Evolutionary conservation across 352 stramenopile genomes (phyloP).

Genomic region (Pythium insidiosum): DNA sequence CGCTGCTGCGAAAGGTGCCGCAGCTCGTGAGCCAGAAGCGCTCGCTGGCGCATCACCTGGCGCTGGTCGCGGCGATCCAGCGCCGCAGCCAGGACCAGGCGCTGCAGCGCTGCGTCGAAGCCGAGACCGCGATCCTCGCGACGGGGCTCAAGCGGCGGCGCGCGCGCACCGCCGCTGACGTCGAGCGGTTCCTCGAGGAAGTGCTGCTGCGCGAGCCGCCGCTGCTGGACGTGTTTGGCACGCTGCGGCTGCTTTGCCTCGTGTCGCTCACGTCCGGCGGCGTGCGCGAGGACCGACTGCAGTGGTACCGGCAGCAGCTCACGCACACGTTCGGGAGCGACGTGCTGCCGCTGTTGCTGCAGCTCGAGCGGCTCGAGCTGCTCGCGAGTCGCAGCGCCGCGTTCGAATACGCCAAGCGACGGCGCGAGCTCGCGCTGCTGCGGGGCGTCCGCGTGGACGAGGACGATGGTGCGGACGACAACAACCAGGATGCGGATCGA

Average conservation of each 20-base stretch:
- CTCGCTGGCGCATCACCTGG: slow-evolving; percentile 52
- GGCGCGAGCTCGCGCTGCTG: slow-evolving; percentile 16
- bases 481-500: slow-evolving; percentile 1
- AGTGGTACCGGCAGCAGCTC: slow-evolving; percentile 65
- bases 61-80: slow-evolving; percentile 55
- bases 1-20: slow-evolving; percentile 51
- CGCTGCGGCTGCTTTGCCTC: slow-evolving; percentile 71
- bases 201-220: slow-evolving; percentile 56
- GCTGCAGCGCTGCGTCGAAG: slow-evolving; percentile 61
- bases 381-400: slow-evolving; percentile 48
- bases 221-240: slow-evolving; percentile 59
- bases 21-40: slow-evolving; percentile 69
- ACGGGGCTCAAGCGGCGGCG: slow-evolving; percentile 24
- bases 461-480: slow-evolving; percentile 1
- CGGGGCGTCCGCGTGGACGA: slow-evolving; percentile 1
- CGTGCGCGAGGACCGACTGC: slow-evolving; percentile 42
- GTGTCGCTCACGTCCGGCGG: slow-evolving; percentile 63
- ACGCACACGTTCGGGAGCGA: slow-evolving; percentile 80
- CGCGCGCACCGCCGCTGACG: slow-evolving; percentile 16
- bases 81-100: slow-evolving; percentile 45
- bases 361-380: slow-evolving; percentile 66
- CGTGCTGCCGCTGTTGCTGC: slow-evolving; percentile 53
- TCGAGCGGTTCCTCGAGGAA: slow-evolving; percentile 67
- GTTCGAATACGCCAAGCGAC: slow-evolving; percentile 43
- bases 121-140: slow-evolving; percentile 77